Evolutionary conservation across 2,329 filamentous ascomycete genomes (phyloP).

Genomic region (Pseudogymnoascus sp.): DNA sequence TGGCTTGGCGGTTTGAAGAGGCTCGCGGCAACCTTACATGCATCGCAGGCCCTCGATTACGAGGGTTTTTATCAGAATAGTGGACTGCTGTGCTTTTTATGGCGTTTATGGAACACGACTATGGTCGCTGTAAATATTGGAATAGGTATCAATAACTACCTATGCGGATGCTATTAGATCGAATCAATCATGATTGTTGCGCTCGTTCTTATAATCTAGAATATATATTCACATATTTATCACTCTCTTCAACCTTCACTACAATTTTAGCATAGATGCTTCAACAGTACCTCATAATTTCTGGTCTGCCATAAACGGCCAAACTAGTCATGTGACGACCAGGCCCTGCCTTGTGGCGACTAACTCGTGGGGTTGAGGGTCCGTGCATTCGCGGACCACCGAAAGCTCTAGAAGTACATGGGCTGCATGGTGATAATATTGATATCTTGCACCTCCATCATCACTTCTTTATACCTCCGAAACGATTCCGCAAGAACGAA

Average conservation of each 20-base stretch:
- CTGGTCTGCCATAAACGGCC: not conserved
- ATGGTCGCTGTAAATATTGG: conserved; percentile 6
- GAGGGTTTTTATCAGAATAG: not conserved
- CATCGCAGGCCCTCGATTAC: not conserved
- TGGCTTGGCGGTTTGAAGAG: not conserved
- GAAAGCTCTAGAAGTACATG: conserved; percentile 23
- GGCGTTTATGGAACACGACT: not conserved
- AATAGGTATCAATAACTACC: not conserved
- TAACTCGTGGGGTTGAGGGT: conserved; percentile 10
- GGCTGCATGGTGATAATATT: conserved; percentile 3
- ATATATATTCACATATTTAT: not conserved
- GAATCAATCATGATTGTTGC: not conserved
- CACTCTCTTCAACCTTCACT: not conserved
- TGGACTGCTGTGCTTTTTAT: not conserved
- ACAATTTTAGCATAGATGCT: not conserved
- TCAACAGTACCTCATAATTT: not conserved
- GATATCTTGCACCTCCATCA: conserved; percentile 1
- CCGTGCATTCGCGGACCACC: conserved; percentile 14
- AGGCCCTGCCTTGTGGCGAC: not conserved
- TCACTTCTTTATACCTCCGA: conserved; percentile 7
- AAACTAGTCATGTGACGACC: not conserved
- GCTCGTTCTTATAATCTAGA: not conserved
- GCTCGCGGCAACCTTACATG: not conserved
- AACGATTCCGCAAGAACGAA: conserved; percentile 6
- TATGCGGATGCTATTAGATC: not conserved